Percentiles rank a stretch among this genome's conserved stretches.
phyloP scores from a whole-genome alignment of 176 grass and related monocot genomes.

The Zea mays region Zm-B73-REFERENCE-NAM-5.0 NC_050102.1:9688001-9688500 shows the following conservation, averaged over 20 bases:
- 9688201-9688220: background rate
- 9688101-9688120: background rate
- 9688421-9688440: background rate
- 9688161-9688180: no score
- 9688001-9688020: background rate
- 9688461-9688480: background rate
- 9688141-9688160: background rate
- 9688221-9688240: background rate
- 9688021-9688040: background rate
- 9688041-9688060: no score
- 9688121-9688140: background rate
- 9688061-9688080: background rate
- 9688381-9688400: background rate
- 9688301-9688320: background rate
- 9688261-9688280: background rate
- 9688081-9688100: background rate
- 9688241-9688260: background rate
- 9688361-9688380: background rate
- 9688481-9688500: background rate
- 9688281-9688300: background rate
- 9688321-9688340: background rate
- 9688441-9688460: background rate
- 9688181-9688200: no score
- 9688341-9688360: background rate
- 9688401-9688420: background rate